phyloP scores from a whole-genome alignment of 495 filamentous ascomycete genomes.

The Filosporella fistucella region DNA sequence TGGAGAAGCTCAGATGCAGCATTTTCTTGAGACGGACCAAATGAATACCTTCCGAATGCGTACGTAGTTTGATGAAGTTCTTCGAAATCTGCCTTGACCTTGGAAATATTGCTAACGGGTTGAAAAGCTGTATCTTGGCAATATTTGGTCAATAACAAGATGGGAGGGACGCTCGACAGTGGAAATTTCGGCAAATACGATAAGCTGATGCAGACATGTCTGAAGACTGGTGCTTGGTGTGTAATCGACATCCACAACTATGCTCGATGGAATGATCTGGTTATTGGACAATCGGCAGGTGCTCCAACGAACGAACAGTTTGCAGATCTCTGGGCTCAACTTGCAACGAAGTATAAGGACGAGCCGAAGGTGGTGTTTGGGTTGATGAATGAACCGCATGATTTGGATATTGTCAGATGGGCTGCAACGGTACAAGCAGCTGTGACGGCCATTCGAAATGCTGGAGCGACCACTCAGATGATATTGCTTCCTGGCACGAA shows the following conservation, averaged over 20 bases:
- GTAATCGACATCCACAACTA: conserved; percentile 60
- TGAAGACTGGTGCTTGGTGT: conserved; percentile 49
- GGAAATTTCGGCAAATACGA: conserved; percentile 50
- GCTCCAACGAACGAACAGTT: conserved; percentile 54
- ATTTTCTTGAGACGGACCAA: conserved; percentile 45
- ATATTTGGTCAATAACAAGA: conserved; percentile 44
- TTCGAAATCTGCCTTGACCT: neutral
- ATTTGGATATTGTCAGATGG: conserved; percentile 31
- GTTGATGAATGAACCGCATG: conserved; percentile 60
- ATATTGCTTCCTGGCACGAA: conserved; percentile 37
- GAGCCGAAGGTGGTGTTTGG: conserved; percentile 51
- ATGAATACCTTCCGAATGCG: conserved; percentile 54
- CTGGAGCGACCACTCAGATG: conserved; percentile 52
- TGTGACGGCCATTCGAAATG: conserved; percentile 53
- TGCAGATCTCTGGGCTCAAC: conserved; percentile 47
- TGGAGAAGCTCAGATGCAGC: conserved; percentile 47
- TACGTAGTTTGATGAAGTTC: too few species aligned
- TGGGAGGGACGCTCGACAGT: conserved; percentile 42
- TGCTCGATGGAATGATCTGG: conserved; percentile 52
- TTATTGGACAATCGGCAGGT: conserved; percentile 52
- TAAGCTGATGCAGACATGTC: conserved; percentile 51
- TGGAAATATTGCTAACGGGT: neutral
- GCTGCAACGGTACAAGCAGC: conserved; percentile 47
- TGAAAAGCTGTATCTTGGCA: conserved; percentile 38
- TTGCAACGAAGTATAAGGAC: conserved; percentile 49